Conservation (phyloP, 768 basidiomycete genomes). For the Candolleomyces efflorescens region DNA sequence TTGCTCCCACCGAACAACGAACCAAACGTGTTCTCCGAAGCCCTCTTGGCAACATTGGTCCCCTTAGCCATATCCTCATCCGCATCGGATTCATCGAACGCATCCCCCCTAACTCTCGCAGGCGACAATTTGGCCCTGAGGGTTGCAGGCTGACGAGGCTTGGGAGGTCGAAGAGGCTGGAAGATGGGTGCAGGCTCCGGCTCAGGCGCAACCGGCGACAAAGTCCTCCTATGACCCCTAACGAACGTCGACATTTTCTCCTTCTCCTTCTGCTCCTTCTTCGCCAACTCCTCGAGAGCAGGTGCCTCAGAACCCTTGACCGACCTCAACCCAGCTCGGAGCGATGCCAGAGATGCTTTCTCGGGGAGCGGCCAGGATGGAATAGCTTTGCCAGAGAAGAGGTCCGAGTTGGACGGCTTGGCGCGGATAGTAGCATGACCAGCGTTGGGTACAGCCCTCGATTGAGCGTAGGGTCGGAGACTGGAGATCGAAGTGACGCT, state of each 20-base stretch:
- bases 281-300: background rate
- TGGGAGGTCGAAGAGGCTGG: slow-evolving; percentile 53
- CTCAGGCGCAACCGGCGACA: slow-evolving; percentile 51
- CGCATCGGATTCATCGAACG: slow-evolving; percentile 5
- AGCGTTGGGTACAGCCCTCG: background rate
- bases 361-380: background rate
- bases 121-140: background rate
- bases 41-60: background rate
- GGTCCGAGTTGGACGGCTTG: background rate
- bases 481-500: slow-evolving; percentile 40
- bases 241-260: background rate
- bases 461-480: slow-evolving; percentile 45
- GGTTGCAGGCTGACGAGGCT: background rate
- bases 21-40: background rate
- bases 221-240: slow-evolving; percentile 44
- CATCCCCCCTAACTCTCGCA: slow-evolving; percentile 3
- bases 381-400: background rate
- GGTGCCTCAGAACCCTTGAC: background rate
- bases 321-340: background rate
- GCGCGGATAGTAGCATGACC: background rate
- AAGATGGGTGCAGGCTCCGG: slow-evolving; percentile 56
- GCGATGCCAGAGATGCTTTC: background rate
- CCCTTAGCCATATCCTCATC: background rate
- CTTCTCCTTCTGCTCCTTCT: background rate
- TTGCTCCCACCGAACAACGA: background rate